These are phyloP conservation scores for Ogataea nonfermentans DNA, from an alignment of 805 yeast species.

Conservation along the genomic window DNA sequence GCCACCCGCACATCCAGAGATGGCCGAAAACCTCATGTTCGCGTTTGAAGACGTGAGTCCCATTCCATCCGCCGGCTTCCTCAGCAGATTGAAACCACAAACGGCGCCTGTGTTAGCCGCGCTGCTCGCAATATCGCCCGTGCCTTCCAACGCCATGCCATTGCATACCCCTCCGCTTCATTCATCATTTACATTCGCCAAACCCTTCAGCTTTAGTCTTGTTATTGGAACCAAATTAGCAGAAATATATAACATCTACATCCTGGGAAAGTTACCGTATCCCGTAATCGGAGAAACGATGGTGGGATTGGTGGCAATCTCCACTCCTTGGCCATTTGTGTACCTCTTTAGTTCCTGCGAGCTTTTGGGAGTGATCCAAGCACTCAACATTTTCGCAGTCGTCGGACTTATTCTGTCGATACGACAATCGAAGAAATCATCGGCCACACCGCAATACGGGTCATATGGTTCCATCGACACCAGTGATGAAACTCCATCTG, in stretches of 20 bases:
- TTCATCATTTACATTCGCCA: too few relatives aligned
- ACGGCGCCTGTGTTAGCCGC: conserved; percentile 33
- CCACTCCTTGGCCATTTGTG: neutral
- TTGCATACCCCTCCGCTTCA: neutral
- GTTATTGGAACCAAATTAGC: conserved; percentile 6
- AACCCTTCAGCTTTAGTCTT: conserved; percentile 1
- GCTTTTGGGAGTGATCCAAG: conserved; percentile 1
- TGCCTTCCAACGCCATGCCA: conserved; percentile 22
- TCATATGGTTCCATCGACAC: neutral
- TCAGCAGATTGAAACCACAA: conserved; percentile 7
- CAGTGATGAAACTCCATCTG: neutral
- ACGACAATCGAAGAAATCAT: neutral
- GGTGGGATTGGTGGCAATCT: conserved; percentile 5
- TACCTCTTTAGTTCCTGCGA: conserved; percentile 4
- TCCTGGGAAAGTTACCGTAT: neutral
- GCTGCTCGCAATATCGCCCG: conserved; percentile 31
- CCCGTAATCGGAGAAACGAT: conserved; percentile 3
- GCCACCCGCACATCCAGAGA: conserved; percentile 5
- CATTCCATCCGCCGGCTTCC: neutral
- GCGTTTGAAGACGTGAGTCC: conserved; percentile 7
- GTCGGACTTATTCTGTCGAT: neutral
- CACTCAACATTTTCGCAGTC: conserved; percentile 1
- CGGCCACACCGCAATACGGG: conserved; percentile 2
- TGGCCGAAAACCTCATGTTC: conserved; percentile 11
- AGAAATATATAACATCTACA: conserved; percentile 4